Evolutionary conservation across 1,284 basidiomycete species (phyloP), one percentile per base, ranked within the genome.

Genomic region (Puccinia triticina): DNA sequence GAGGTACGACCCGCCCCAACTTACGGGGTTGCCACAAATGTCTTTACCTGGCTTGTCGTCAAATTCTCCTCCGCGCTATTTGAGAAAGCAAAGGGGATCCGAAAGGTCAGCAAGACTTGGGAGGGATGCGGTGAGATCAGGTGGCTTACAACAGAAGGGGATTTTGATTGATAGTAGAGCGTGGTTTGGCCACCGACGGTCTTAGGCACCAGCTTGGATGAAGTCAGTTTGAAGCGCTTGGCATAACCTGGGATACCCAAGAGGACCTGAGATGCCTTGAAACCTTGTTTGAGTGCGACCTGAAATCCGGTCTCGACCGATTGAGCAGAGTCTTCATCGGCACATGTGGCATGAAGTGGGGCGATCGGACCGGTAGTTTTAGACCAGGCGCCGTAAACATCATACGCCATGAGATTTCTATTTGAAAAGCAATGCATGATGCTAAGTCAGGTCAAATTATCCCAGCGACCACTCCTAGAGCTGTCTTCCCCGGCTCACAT

Each of bases 321-420:
- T 46, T 64, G 46, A 26, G 43, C 46, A 0, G 46, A n/a, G 21
- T 23, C 50, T 5, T 43, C 57, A 18, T 43, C 37, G n/a, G 80
- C 72, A 55, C 80, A 82, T n/a, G 71, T 74, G 46, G 10, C 48
- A 26, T 40, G 18, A 4, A 82, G 23, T 5, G 80, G 72, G 5
- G 43, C 55, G n/a, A 75, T 26, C 2, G 72, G 71, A 23, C 80
- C 80, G 21, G 80, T 82, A 0, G 55, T 75, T 0, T 37, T 12
- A 37, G 80, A 37, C 71, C 71, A 82, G 16, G 37, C 1, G 32
- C 80, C 80, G 21, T 57, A 81, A 16, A 73, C 78, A 37, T 81
- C 78, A 34, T 81, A 81, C 12, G 67, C 78, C 78, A 81, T 81
- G 50, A 81, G 48, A 29, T 81, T 81, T 23, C 78, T 81, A 43